Conservation (phyloP, 2,329 filamentous ascomycete genomes). For the Ceratocystis papillata region DNA sequence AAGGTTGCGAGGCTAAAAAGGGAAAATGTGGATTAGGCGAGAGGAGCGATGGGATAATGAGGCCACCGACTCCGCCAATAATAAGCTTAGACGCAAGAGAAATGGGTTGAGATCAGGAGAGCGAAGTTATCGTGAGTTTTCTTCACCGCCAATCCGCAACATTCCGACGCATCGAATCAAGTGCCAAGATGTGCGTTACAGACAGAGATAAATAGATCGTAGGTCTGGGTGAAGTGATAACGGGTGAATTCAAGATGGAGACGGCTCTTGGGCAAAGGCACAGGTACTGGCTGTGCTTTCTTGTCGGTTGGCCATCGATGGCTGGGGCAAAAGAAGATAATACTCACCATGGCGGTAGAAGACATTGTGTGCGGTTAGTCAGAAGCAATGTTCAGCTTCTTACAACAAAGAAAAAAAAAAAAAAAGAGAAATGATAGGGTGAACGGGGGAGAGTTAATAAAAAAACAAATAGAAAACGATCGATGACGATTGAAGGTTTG, state of each 20-base stretch:
- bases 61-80: slow-evolving; percentile 5
- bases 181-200: not conserved
- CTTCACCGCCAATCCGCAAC: not conserved
- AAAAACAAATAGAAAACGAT: slow-evolving; percentile 5
- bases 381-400: slow-evolving; percentile 4
- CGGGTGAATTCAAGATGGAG: not conserved
- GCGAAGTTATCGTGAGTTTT: not conserved
- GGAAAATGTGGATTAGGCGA: not conserved
- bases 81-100: not conserved
- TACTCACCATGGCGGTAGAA: slow-evolving; percentile 20
- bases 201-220: not conserved
- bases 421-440: slow-evolving; percentile 5
- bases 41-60: not conserved
- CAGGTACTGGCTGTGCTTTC: not conserved
- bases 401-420: not conserved
- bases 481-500: slow-evolving; percentile 8
- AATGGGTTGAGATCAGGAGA: not conserved
- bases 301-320: not conserved
- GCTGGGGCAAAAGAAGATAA: not conserved
- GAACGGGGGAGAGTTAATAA: slow-evolving; percentile 4
- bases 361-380: slow-evolving; percentile 16
- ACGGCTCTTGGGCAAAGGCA: slow-evolving; percentile 3
- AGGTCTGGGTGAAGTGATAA: not conserved
- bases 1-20: not conserved
- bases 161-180: not conserved